These are phyloP conservation scores for Saccharomycopsis fodiens DNA, from an alignment of 805 yeast genomes.

Conservation along the genomic window DNA sequence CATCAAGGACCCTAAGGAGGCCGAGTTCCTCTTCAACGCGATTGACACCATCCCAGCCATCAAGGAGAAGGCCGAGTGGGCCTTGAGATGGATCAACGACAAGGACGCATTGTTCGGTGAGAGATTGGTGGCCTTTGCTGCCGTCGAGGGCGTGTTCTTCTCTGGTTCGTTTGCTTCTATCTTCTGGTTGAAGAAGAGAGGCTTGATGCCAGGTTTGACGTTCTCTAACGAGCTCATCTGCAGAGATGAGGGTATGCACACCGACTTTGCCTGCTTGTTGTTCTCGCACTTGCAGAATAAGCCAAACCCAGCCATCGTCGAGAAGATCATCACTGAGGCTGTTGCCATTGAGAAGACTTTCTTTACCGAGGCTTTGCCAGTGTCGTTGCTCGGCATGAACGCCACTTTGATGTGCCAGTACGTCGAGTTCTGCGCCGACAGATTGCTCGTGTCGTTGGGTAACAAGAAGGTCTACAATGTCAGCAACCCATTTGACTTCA, in stretches of 20 bases:
- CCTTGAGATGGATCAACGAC: slow-evolving; percentile 92
- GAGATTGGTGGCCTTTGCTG: slow-evolving; percentile 96
- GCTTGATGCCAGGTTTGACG: slow-evolving; percentile 97
- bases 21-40: slow-evolving; percentile 87
- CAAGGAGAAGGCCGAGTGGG: slow-evolving; percentile 98
- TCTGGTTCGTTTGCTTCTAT: slow-evolving; percentile 97
- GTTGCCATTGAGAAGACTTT: slow-evolving; percentile 90
- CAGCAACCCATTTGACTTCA: slow-evolving; percentile 93
- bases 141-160: slow-evolving; percentile 98
- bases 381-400: slow-evolving; percentile 91
- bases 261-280: slow-evolving; percentile 94
- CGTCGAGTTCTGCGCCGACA: slow-evolving; percentile 96
- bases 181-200: slow-evolving; percentile 98
- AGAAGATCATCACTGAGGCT: slow-evolving; percentile 88
- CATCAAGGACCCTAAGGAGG: slow-evolving; percentile 92
- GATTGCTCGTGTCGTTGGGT: slow-evolving; percentile 86
- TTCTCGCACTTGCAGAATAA: slow-evolving; percentile 89
- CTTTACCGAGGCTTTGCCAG: slow-evolving; percentile 93
- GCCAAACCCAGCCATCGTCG: slow-evolving; percentile 73
- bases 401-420: slow-evolving; percentile 91
- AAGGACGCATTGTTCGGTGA: slow-evolving; percentile 85
- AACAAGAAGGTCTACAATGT: slow-evolving; percentile 82
- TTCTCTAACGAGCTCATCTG: slow-evolving; percentile 96
- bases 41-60: slow-evolving; percentile 95
- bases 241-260: slow-evolving; percentile 98